Conservation (phyloP, 306 rosid genomes). For the Cajanus cajan region DNA sequence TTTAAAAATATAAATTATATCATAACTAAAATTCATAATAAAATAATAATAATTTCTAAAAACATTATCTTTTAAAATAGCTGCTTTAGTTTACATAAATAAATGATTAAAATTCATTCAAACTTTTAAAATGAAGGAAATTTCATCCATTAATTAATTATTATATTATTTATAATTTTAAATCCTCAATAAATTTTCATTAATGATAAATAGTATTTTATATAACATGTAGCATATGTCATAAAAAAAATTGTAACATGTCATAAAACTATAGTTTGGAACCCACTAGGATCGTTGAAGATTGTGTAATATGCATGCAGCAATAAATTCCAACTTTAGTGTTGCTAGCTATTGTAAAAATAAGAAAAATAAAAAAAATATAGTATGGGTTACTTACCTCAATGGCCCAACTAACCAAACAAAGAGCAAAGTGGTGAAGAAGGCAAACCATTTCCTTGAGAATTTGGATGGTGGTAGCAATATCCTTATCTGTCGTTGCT, state of each 20-base stretch:
- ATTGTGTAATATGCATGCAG: no score
- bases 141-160: no score
- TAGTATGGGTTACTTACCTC: slow-evolving; percentile 48
- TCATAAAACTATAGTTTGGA: not conserved
- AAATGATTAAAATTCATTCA: not conserved
- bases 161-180: no score
- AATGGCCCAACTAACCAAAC: slow-evolving; percentile 88
- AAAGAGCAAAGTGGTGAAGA: slow-evolving; percentile 71
- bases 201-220: not conserved
- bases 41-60: no score
- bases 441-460: slow-evolving; percentile 69
- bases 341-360: no score
- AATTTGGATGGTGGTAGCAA: slow-evolving; percentile 61
- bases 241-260: no score
- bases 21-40: no score
- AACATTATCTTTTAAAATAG: no score
- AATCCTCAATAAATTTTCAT: not conserved
- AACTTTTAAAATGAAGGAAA: not conserved
- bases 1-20: no score
- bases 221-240: not conserved
- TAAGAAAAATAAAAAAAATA: not conserved
- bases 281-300: no score
- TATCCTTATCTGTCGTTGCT: slow-evolving; percentile 55
- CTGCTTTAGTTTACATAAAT: no score
- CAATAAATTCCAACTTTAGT: no score